A percentile compares a stretch with the other conserved stretches of the same genome.
phyloP scores from a whole-genome alignment of 2,329 filamentous ascomycete species.

The Exophiala viscosa region DNA sequence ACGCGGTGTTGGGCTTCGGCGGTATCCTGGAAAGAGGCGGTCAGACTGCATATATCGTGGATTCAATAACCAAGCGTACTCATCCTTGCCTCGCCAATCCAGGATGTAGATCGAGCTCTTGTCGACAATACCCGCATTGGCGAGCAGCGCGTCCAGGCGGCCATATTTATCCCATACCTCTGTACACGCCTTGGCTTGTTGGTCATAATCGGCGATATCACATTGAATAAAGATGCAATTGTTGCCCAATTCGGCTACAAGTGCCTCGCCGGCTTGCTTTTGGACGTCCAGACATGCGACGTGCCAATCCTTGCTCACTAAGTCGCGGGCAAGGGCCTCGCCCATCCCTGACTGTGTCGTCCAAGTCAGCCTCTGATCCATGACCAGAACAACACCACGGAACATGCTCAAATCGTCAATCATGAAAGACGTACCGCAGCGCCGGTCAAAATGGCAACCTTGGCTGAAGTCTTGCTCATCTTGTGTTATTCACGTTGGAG shows the following conservation, averaged over 20 bases:
- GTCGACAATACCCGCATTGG: conserved; percentile 53
- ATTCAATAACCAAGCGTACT: background rate
- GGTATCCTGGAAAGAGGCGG: conserved; percentile 32
- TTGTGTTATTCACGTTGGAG: too few relatives aligned
- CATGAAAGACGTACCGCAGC: conserved; percentile 35
- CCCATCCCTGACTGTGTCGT: conserved; percentile 47
- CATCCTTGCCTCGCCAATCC: conserved; percentile 31
- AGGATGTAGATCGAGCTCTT: conserved; percentile 45
- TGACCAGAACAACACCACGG: background rate
- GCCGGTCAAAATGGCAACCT: conserved; percentile 42
- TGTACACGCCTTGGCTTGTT: conserved; percentile 44
- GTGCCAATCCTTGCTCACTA: conserved; percentile 35
- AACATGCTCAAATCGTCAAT: too few relatives aligned
- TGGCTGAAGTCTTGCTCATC: background rate
- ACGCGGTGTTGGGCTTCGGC: conserved; percentile 43
- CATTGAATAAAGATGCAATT: conserved; percentile 41
- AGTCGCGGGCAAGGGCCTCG: conserved; percentile 39
- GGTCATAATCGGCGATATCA: conserved; percentile 47
- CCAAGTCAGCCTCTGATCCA: background rate
- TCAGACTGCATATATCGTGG: too few relatives aligned
- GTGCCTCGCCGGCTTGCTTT: conserved; percentile 31
- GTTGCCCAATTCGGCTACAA: conserved; percentile 22
- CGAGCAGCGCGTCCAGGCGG: conserved; percentile 48
- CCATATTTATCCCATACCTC: conserved; percentile 44
- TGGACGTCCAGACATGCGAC: conserved; percentile 40